Percentiles rank a stretch among this genome's conserved stretches.
phyloP scores from a whole-genome alignment of 331 rosid genomes.

The Quercus phellos region DNA sequence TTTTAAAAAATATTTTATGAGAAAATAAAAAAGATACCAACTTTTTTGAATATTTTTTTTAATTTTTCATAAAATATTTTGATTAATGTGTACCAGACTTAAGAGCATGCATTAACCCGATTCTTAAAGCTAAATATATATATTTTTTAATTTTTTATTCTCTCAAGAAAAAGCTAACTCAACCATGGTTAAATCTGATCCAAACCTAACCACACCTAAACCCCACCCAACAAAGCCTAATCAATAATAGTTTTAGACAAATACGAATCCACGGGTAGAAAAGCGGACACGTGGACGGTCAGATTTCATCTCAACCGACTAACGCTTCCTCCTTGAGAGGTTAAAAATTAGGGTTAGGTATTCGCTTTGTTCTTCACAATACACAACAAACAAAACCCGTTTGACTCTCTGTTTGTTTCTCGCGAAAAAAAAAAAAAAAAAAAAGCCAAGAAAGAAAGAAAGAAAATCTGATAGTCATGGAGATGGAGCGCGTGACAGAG shows the following conservation, averaged over 20 bases:
- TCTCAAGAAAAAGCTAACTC: not conserved
- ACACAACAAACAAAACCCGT: not conserved
- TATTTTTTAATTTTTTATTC: too few relatives aligned
- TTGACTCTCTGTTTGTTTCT: not conserved
- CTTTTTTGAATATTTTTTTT: too few relatives aligned
- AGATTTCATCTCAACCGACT: conserved; percentile 11
- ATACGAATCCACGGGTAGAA: not conserved
- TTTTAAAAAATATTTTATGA: too few relatives aligned
- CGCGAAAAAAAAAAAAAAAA: not conserved
- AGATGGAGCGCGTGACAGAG: conserved; percentile 79
- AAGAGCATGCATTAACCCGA: too few relatives aligned
- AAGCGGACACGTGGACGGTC: conserved; percentile 40
- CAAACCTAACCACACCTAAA: conserved; percentile 1
- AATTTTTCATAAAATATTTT: too few relatives aligned
- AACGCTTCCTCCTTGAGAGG: conserved; percentile 11
- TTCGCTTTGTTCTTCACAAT: too few relatives aligned
- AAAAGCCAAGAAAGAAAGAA: too few relatives aligned
- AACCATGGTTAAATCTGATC: conserved; percentile 16
- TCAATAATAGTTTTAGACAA: too few relatives aligned
- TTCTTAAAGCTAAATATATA: too few relatives aligned
- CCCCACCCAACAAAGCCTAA: too few relatives aligned
- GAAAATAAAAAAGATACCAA: too few relatives aligned
- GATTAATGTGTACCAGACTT: too few relatives aligned
- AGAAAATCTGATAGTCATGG: conserved; percentile 42
- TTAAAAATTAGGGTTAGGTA: conserved; percentile 36